phyloP scores from a whole-genome alignment of 306 rosid species.

The Adenanthera pavonina region DNA sequence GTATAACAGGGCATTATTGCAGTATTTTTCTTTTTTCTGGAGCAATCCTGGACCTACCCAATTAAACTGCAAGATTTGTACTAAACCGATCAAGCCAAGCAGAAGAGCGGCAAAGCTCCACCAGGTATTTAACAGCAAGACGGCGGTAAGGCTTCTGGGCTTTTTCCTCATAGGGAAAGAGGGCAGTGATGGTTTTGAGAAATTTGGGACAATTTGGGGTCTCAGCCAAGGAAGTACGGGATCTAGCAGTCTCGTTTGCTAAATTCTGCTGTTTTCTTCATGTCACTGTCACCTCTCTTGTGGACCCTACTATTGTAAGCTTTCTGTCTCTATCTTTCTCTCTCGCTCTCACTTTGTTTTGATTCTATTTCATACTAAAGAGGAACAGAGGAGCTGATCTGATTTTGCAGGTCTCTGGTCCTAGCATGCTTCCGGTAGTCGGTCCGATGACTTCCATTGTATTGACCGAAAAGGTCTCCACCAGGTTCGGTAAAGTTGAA shows the following conservation, averaged over 20 bases:
- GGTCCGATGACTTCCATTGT: slow-evolving; percentile 33
- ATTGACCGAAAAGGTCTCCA: slow-evolving; percentile 60
- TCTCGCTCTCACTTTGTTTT: background rate
- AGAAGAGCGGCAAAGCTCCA: too few relatives aligned
- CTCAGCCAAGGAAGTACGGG: slow-evolving; percentile 46
- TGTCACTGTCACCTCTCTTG: slow-evolving; percentile 49
- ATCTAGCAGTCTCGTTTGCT: background rate
- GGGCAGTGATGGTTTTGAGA: slow-evolving; percentile 13
- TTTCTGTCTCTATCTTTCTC: too few relatives aligned
- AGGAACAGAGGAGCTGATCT: slow-evolving; percentile 8
- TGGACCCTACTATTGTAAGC: slow-evolving; percentile 44
- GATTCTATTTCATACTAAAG: slow-evolving; percentile 14
- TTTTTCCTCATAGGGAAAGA: slow-evolving; percentile 9
- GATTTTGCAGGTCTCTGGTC: slow-evolving; percentile 65
- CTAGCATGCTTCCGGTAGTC: slow-evolving; percentile 87
- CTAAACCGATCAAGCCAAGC: too few relatives aligned
- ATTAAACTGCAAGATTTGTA: too few relatives aligned
- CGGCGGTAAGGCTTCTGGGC: slow-evolving; percentile 1
- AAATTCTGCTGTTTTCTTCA: slow-evolving; percentile 60
- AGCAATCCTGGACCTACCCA: too few relatives aligned
- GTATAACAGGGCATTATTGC: too few relatives aligned
- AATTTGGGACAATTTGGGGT: slow-evolving; percentile 18
- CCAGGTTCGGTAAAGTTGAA: slow-evolving; percentile 54
- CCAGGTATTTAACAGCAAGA: too few relatives aligned
- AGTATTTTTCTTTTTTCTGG: too few relatives aligned